These are phyloP conservation scores for Trichoderma asperellum DNA, from an alignment of 2,329 filamentous ascomycete species.

Conservation along the genomic window DNA sequence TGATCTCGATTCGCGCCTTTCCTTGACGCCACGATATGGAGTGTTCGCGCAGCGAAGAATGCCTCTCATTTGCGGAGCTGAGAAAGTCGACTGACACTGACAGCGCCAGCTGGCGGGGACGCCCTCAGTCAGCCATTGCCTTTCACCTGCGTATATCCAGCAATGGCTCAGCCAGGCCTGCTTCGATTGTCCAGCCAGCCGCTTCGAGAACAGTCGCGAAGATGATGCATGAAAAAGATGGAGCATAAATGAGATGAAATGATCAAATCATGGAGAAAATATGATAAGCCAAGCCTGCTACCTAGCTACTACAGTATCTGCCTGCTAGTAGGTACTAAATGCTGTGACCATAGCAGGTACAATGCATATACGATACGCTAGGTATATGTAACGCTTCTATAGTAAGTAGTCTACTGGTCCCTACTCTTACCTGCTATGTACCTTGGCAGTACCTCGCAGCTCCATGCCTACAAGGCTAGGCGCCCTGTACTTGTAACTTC, in stretches of 20 bases:
- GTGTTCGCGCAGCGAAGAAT: slow-evolving; percentile 23
- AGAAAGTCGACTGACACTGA: slow-evolving; percentile 18
- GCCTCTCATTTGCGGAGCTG: slow-evolving; percentile 24
- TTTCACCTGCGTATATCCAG: neutral
- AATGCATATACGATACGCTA: neutral
- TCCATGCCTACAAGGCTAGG: neutral
- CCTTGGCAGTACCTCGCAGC: neutral
- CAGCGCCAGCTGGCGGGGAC: slow-evolving; percentile 21
- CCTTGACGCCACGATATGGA: slow-evolving; percentile 27
- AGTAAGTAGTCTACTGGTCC: neutral
- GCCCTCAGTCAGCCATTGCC: neutral
- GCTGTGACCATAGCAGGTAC: neutral
- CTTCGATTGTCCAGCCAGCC: neutral
- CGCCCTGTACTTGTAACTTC: neutral
- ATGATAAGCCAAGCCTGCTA: neutral
- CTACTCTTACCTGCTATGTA: neutral
- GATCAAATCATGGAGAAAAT: slow-evolving; percentile 13
- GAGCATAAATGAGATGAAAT: slow-evolving; percentile 24
- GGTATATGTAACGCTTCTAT: neutral
- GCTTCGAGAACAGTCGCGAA: neutral
- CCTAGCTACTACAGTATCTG: too few species aligned
- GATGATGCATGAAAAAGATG: slow-evolving; percentile 19
- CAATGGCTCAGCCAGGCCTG: neutral
- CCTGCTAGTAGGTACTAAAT: neutral
- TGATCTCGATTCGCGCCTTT: slow-evolving; percentile 25